phyloP scores from a whole-genome alignment of 345 rosid species.

The Eucalyptus camaldulensis region DNA sequence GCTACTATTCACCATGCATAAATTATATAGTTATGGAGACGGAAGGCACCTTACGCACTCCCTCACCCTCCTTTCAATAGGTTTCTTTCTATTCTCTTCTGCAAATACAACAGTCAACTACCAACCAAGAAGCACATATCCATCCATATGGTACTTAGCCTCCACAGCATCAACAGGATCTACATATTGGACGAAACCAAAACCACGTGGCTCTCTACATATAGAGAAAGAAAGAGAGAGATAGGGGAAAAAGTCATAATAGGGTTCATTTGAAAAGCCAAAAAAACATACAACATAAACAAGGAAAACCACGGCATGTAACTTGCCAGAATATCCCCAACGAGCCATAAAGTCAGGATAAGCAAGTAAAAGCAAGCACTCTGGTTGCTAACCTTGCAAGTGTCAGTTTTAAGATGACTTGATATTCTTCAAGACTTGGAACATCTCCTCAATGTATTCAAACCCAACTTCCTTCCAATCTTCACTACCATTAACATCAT shows the following conservation, averaged over 20 bases:
- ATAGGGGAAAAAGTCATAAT: neutral
- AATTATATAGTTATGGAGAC: neutral
- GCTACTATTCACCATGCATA: neutral
- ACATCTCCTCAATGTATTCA: constrained; percentile 94
- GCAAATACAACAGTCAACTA: constrained; percentile 94
- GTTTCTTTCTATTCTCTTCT: constrained; percentile 95
- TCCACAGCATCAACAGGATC: constrained; percentile 88
- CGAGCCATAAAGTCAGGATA: constrained; percentile 45
- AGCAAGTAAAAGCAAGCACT: constrained; percentile 91
- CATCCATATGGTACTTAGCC: constrained; percentile 91
- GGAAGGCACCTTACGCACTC: constrained; percentile 51
- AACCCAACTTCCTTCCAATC: constrained; percentile 81
- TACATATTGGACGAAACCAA: constrained; percentile 83
- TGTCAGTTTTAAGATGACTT: constrained; percentile 91
- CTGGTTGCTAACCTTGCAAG: constrained; percentile 91
- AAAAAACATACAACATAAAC: neutral
- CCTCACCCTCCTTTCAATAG: constrained; percentile 81
- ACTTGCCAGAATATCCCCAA: constrained; percentile 42
- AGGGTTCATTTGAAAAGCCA: neutral
- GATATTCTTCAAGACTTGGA: constrained; percentile 95
- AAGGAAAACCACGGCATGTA: constrained; percentile 4
- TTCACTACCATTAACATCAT: constrained; percentile 93
- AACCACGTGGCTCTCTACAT: constrained; percentile 89
- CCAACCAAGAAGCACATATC: constrained; percentile 75
- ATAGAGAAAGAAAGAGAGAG: neutral